Evolutionary conservation across 1,139 yeast species (phyloP).

Genomic region (Candida albicans): DNA sequence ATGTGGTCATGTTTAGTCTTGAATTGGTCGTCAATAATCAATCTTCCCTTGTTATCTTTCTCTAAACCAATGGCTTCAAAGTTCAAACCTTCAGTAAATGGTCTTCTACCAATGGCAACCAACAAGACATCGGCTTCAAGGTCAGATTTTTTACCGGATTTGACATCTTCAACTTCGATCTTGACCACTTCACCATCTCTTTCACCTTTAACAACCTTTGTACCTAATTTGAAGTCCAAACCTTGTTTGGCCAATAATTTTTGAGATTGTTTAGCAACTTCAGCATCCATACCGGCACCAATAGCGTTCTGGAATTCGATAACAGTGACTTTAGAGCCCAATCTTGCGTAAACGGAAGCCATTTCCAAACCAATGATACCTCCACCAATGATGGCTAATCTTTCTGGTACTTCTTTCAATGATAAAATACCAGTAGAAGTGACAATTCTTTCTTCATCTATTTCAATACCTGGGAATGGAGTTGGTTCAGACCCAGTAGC

Average conservation of each 20-base stretch:
- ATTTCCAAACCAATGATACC: slow-evolving; percentile 99
- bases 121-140: slow-evolving; percentile 89
- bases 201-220: slow-evolving; percentile 85
- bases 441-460: slow-evolving; percentile 97
- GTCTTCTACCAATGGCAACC: slow-evolving; percentile 99
- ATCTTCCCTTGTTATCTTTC: slow-evolving; percentile 86
- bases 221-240: slow-evolving; percentile 84
- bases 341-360: slow-evolving; percentile 97
- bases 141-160: slow-evolving; percentile 76
- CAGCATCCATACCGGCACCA: slow-evolving; percentile 96
- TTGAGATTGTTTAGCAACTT: slow-evolving; percentile 86
- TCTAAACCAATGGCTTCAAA: slow-evolving; percentile 89
- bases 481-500: slow-evolving; percentile 99
- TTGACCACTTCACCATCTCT: slow-evolving; percentile 87
- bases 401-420: slow-evolving; percentile 87
- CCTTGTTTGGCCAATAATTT: slow-evolving; percentile 95
- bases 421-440: slow-evolving; percentile 91
- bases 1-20: slow-evolving; percentile 91
- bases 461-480: slow-evolving; percentile 96
- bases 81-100: slow-evolving; percentile 87
- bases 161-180: slow-evolving; percentile 86
- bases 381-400: slow-evolving; percentile 93
- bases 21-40: slow-evolving; percentile 91
- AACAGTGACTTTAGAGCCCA: slow-evolving; percentile 94
- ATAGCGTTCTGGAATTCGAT: slow-evolving; percentile 87